Conservation (phyloP, 768 basidiomycete species). For the Rhodotorula paludigena region DNA sequence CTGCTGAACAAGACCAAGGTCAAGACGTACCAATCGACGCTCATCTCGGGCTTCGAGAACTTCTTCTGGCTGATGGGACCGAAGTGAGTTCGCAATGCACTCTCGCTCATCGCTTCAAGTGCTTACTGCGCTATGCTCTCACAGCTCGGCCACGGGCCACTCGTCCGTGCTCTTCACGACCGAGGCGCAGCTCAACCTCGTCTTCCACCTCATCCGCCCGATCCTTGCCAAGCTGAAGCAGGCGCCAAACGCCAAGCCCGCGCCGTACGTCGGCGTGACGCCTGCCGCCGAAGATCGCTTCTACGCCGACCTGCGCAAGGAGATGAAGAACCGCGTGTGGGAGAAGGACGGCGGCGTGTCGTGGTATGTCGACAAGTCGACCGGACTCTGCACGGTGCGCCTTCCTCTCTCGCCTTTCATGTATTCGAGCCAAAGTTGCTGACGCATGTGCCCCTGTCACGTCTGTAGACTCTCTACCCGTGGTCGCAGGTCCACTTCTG, state of each 20-base stretch:
- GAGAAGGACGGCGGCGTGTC: conserved; percentile 33
- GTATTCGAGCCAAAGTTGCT: not conserved
- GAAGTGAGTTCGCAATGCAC: conserved; percentile 17
- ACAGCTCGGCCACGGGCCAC: conserved; percentile 37
- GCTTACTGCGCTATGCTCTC: not conserved
- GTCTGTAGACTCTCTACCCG: conserved; percentile 25
- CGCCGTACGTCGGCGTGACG: conserved; percentile 39
- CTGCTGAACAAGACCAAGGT: conserved; percentile 32
- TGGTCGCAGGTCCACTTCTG: conserved; percentile 34
- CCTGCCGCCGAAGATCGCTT: conserved; percentile 28
- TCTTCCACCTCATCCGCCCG: conserved; percentile 1
- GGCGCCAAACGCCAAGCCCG: not conserved
- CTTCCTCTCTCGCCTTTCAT: not conserved
- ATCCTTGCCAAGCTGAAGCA: conserved; percentile 8
- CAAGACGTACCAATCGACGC: conserved; percentile 28
- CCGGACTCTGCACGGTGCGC: conserved; percentile 26
- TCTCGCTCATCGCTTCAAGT: not conserved
- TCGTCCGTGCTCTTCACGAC: conserved; percentile 41
- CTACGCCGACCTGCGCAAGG: conserved; percentile 21
- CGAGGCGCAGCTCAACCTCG: conserved; percentile 26
- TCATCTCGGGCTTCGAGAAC: conserved; percentile 27
- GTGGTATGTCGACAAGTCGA: conserved; percentile 37
- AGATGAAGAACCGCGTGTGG: conserved; percentile 36
- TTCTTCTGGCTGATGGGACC: conserved; percentile 42
- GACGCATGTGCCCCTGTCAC: not conserved